Evolutionary conservation across 2,329 filamentous ascomycete species (phyloP).

Genomic region (Triangularia verruculosa): DNA sequence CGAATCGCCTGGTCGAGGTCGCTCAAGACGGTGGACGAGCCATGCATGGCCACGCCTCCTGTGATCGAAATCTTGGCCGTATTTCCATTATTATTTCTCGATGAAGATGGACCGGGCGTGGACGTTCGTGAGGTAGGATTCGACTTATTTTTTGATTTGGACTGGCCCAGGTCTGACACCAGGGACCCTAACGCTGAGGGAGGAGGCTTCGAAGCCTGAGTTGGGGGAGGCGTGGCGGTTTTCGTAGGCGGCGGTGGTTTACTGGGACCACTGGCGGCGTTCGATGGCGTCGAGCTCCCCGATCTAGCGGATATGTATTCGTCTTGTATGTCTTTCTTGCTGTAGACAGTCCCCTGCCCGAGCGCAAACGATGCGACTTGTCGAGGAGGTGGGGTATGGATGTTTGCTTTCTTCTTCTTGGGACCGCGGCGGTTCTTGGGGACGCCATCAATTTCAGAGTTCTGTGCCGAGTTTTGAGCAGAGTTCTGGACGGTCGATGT

Average conservation of each 20-base stretch:
- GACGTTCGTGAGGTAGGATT: constrained; percentile 51
- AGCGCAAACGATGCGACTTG: constrained; percentile 63
- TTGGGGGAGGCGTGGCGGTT: constrained; percentile 44
- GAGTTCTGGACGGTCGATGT: constrained; percentile 21
- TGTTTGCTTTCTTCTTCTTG: constrained; percentile 58
- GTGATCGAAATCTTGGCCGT: constrained; percentile 69
- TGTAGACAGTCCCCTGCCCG: constrained; percentile 64
- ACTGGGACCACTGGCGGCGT: constrained; percentile 34
- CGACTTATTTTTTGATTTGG: constrained; percentile 52
- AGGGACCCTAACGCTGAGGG: constrained; percentile 73
- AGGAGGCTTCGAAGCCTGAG: constrained; percentile 47
- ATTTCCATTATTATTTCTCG: constrained; percentile 36
- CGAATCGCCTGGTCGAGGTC: constrained; percentile 80
- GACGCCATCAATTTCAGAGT: constrained; percentile 38
- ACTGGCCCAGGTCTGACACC: constrained; percentile 65
- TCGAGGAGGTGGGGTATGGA: constrained; percentile 64
- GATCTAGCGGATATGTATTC: constrained; percentile 66
- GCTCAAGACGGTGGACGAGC: constrained; percentile 69
- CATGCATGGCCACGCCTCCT: constrained; percentile 78
- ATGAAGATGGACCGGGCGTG: constrained; percentile 49
- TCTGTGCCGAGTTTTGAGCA: constrained; percentile 26
- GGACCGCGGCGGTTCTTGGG: constrained; percentile 49
- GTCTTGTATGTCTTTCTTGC: constrained; percentile 65
- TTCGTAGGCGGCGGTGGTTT: constrained; percentile 46
- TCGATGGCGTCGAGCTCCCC: constrained; percentile 41